Evolutionary conservation across 2,329 filamentous ascomycete species (phyloP), one percentile per base, ranked within the genome.

Genomic region (Alternaria brassicicola): DNA sequence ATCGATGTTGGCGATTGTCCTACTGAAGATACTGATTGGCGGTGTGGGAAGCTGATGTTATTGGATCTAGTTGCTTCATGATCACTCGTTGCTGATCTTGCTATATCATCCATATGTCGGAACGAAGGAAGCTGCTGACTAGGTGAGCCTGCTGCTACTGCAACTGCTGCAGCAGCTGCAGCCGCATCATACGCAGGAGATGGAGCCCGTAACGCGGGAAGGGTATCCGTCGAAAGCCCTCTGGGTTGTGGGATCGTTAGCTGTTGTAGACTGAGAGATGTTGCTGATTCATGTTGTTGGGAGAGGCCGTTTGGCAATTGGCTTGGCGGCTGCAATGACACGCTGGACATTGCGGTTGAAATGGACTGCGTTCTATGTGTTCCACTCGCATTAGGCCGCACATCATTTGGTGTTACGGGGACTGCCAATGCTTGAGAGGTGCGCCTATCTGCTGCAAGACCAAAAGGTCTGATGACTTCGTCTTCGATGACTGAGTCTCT

Each of bases 1-100:
- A 68, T 66, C 10, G 70, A 67, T 5, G 74, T 76, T n/a, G 76
- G 75, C 4, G 76, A 78, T 25, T 74, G 68, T 28, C 65, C 70
- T 3, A 71, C 66, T 0, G 75, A 77, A 4, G 76, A 77, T 31
- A 77, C 68, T 0, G 76, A 78, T 25, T 70, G 75, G 36, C 76
- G 68, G 57, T 78, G 75, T 25, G 63, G 57, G 45, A 69, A 70
- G 9, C 65, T 65, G 48, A 69, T 69, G 7, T 65, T 65, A 51
- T 72, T 74, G n/a, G 62, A 53, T 38, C 69, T 62, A 28, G 59
- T 66, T 15, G 63, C 59, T 19, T 76, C 70, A 26, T 74, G 68
- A 45, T 74, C 69, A 15, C 66, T 72, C 17, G 65, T 67, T n/a
- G 71, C 72, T 2, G 73, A 73, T 28, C 73, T 69, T 39, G 75